Conservation (phyloP, 1,284 basidiomycete genomes). For the Ceratobasidium sp. region DNA sequence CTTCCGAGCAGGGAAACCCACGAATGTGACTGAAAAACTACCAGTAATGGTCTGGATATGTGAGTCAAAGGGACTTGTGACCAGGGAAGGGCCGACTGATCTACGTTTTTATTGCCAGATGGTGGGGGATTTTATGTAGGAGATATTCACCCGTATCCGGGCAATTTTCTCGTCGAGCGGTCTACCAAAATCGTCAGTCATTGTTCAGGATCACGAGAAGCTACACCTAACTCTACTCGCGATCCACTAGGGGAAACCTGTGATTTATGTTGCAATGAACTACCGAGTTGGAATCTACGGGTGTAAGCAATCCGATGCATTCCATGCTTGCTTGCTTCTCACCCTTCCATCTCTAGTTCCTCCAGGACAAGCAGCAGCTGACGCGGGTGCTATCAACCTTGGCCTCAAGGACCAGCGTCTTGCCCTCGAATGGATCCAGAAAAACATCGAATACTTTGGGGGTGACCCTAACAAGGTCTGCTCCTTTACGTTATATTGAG, state of each 20-base stretch:
- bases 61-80: background rate
- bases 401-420: slow-evolving; percentile 60
- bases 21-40: slow-evolving; percentile 46
- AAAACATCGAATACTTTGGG: slow-evolving; percentile 62
- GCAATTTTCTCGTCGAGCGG: background rate
- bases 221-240: slow-evolving; percentile 6
- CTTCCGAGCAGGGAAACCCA: slow-evolving; percentile 22
- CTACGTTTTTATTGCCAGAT: slow-evolving; percentile 30
- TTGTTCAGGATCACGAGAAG: slow-evolving; percentile 21
- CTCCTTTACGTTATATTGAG: background rate
- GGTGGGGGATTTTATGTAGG: slow-evolving; percentile 55
- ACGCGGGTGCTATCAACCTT: slow-evolving; percentile 52
- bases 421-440: slow-evolving; percentile 63
- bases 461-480: slow-evolving; percentile 59
- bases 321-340: background rate
- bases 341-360: slow-evolving; percentile 50
- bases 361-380: slow-evolving; percentile 52
- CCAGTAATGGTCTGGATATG: slow-evolving; percentile 58
- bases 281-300: slow-evolving; percentile 63
- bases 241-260: slow-evolving; percentile 52
- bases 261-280: slow-evolving; percentile 60
- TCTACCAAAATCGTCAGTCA: slow-evolving; percentile 23
- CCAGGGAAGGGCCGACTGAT: background rate
- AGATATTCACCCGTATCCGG: slow-evolving; percentile 23
- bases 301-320: slow-evolving; percentile 52